Evolutionary conservation across 805 yeast species (phyloP).

Genomic region (Danielozyma ontarioensis): DNA sequence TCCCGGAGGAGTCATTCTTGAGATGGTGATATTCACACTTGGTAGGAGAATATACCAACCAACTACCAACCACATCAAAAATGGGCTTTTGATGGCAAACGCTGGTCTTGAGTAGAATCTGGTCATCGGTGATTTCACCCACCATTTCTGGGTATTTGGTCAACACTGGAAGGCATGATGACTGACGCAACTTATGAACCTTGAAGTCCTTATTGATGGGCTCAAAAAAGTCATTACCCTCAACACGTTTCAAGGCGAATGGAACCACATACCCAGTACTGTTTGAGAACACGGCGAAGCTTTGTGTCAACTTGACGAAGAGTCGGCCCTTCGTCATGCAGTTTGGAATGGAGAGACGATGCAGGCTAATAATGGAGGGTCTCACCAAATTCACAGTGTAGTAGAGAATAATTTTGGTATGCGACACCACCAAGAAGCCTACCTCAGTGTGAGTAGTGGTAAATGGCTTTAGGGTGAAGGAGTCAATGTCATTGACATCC

Average conservation of each 20-base stretch:
- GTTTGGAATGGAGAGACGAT: too few relatives aligned
- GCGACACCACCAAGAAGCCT: too few relatives aligned
- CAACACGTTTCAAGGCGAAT: conserved; percentile 7
- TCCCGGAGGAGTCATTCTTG: conserved; percentile 1
- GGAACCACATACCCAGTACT: background rate
- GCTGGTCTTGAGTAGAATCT: conserved; percentile 26
- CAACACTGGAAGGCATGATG: conserved; percentile 16
- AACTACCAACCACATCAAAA: conserved; percentile 44
- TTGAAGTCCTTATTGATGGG: conserved; percentile 13
- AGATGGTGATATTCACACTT: conserved; percentile 29
- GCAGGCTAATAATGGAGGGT: too few relatives aligned
- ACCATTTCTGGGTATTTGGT: conserved; percentile 3
- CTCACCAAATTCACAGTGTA: too few relatives aligned
- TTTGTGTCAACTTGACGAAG: too few relatives aligned
- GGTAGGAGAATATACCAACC: conserved; percentile 46
- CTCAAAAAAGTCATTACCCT: background rate
- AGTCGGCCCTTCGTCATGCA: too few relatives aligned
- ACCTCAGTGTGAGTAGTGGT: too few relatives aligned
- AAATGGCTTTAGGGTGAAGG: too few relatives aligned
- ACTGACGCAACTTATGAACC: conserved; percentile 14
- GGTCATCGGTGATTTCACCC: conserved; percentile 11
- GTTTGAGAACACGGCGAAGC: background rate
- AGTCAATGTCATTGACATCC: too few relatives aligned
- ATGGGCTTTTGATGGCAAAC: conserved; percentile 34
- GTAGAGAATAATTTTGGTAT: too few relatives aligned